Evolutionary conservation across 2,329 filamentous ascomycete species (phyloP).

Genomic region (Diaporthe velutina): DNA sequence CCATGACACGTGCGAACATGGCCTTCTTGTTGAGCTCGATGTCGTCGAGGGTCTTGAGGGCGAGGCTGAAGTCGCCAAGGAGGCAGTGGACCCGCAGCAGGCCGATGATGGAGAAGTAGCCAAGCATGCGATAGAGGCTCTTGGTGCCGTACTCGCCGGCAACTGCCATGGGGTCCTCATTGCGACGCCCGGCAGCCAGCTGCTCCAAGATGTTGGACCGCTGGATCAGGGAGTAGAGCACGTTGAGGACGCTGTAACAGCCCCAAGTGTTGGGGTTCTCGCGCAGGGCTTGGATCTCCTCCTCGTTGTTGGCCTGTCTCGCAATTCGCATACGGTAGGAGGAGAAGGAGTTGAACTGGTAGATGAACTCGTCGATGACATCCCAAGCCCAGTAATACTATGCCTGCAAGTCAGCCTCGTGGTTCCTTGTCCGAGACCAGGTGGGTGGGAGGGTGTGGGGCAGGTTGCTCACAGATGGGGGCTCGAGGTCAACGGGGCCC

Average conservation of each 20-base stretch:
- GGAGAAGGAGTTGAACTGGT: constrained; percentile 99
- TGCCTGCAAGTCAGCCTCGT: constrained; percentile 32
- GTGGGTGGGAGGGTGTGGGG: not conserved
- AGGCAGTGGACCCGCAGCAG: constrained; percentile 96
- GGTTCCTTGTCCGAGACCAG: constrained; percentile 3
- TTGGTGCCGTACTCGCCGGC: constrained; percentile 96
- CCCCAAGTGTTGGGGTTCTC: constrained; percentile 99
- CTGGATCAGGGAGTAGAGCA: constrained; percentile 99
- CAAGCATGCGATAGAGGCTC: constrained; percentile 96
- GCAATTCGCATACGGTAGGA: constrained; percentile 95
- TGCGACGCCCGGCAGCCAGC: constrained; percentile 92
- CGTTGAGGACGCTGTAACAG: constrained; percentile 99
- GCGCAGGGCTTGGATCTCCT: constrained; percentile 90
- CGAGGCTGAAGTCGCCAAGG: constrained; percentile 96
- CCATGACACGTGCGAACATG: constrained; percentile 99
- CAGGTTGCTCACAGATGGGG: constrained; percentile 82
- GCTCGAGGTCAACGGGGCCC: constrained; percentile 96
- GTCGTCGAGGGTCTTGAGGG: constrained; percentile 98
- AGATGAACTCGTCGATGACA: constrained; percentile 99
- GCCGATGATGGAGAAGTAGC: constrained; percentile 99
- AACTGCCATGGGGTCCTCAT: constrained; percentile 88
- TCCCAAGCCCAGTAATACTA: constrained; percentile 99
- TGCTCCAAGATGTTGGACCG: constrained; percentile 98
- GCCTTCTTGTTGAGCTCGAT: constrained; percentile 99
- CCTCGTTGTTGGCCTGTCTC: constrained; percentile 84